Base-by-base conservation (phyloP, 140 eudicot species). In the Senecio squalidus region DNA sequence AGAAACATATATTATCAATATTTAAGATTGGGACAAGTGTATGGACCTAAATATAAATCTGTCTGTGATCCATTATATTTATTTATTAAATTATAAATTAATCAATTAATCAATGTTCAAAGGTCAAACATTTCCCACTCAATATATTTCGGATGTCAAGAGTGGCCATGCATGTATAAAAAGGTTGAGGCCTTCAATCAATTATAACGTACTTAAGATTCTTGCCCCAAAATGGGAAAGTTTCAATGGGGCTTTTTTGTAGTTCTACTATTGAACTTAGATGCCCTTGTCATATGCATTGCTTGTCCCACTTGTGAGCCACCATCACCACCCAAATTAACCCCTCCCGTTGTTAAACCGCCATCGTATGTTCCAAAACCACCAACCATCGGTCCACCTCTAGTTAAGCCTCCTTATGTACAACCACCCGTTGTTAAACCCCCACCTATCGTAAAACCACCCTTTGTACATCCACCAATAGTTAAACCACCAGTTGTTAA, bases 291-390 rank as follows among this genome's bases (percentile, higher is more conserved):
- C 34, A 22, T 49, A 14, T 60, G 69, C 20, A 9, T n/a, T 3
- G 75, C 75, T 50, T 69, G 75, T 69, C 75, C 63, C 29, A 50
- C 62, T 20, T 69, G 75, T 69, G 56, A 69, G 60, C 62, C 75
- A 18, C 68, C 68, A 58, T 58, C 51, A 13, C 72, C 65, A 43
- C 26, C 48, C 66, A 44, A n/a, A 17, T 17, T 17, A 17, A 44
- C 54, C 29, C 66, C 66, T 16, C 49, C 59, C 0, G 20, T 52
- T 18, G 54, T 53, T 4, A 52, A 53, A 38, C 54, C 62, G 9
- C 70, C 70, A 38, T 72, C 72, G 1, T 31, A 66, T 21, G 27
- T 48, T 29, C 59, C 53, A 16, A 62, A 49, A 44, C 76, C 70
- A 54, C 58, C 71, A 8, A 18, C 39, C 66, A 23, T 41, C 55